Base-by-base conservation (phyloP, 768 basidiomycete genomes). In the Lentinula lateritia region DNA sequence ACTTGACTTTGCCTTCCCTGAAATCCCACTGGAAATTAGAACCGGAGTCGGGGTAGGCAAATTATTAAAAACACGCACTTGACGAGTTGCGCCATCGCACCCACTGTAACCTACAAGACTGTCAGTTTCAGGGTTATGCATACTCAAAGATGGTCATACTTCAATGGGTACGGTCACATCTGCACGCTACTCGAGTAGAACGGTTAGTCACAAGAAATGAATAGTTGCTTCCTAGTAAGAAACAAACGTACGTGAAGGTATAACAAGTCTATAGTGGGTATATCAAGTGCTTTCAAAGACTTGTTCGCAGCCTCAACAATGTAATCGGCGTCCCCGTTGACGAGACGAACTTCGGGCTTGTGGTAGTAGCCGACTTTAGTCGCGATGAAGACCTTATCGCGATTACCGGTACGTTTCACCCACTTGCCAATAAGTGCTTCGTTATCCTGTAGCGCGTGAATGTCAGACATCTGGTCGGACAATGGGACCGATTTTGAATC, bases 61-160 rank as follows among this genome's bases (percentile, higher is more conserved):
- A n/a, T 62, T 38, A 43, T 50, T n/a, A 20, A 5, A 16, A 8
- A 5, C 23, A 63, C 70, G 63, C 68, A 82, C 82, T 82, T 78
- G 55, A 83, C 83, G 23, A 82, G 73, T 61, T 83, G 77, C 0
- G 78, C 78, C 78, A 84, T 78, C 0, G 79, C 83, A 5, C 74
- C 67, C 6, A 84, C 77, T 0, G 81, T 78, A 60, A 70, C 68
- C 73, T 78, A 38, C 4, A 32, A 8, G 45, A 20, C 8, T 28
- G 20, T 18, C 35, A 58, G 57, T 39, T 7, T 46, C 53, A 36
- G 5, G 18, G 28, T 28, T n/a, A 1, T 42, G 52, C n/a, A n/a
- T n/a, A 50, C 50, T 61, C 5, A 48, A 35, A 52, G 23, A 62
- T 34, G 58, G 67, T 35, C 53, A 34, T 60, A 78, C 78, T 69